Evolutionary conservation across 2,329 filamentous ascomycete species (phyloP).

Genomic region (Cercospora janseana): DNA sequence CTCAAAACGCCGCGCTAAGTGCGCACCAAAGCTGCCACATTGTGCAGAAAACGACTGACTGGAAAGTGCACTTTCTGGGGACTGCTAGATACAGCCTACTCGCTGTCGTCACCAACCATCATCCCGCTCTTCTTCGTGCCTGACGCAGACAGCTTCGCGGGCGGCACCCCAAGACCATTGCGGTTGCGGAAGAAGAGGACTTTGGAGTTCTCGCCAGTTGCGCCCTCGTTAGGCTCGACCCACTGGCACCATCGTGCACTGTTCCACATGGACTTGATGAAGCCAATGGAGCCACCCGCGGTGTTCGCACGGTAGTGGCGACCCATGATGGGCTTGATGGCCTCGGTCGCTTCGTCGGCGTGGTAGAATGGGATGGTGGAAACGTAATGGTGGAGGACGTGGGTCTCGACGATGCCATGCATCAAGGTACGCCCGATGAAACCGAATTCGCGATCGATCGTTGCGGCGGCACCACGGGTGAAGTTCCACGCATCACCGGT

Average conservation of each 20-base stretch:
- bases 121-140: constrained; percentile 20
- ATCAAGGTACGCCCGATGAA: constrained; percentile 88
- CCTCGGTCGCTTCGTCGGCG: constrained; percentile 89
- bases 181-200: constrained; percentile 94
- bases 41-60: constrained; percentile 20
- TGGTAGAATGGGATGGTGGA: constrained; percentile 96
- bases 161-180: constrained; percentile 74
- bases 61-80: no score
- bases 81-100: constrained; percentile 11
- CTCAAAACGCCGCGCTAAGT: constrained; percentile 25
- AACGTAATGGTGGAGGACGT: constrained; percentile 97
- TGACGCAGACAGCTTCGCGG: constrained; percentile 37
- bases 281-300: constrained; percentile 73
- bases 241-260: constrained; percentile 88
- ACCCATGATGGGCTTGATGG: constrained; percentile 94
- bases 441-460: constrained; percentile 94
- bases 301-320: constrained; percentile 86
- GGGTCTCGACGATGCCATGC: constrained; percentile 96
- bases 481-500: constrained; percentile 84
- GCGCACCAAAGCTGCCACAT: constrained; percentile 17
- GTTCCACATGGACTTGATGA: constrained; percentile 78
- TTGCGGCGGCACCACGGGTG: constrained; percentile 87
- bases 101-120: constrained; percentile 22
- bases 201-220: constrained; percentile 74
- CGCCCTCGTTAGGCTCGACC: constrained; percentile 87